These are phyloP conservation scores for Haemoproteus tartakovskyi DNA, from an alignment of 169 alveolate species.

Conservation along the genomic window DNA sequence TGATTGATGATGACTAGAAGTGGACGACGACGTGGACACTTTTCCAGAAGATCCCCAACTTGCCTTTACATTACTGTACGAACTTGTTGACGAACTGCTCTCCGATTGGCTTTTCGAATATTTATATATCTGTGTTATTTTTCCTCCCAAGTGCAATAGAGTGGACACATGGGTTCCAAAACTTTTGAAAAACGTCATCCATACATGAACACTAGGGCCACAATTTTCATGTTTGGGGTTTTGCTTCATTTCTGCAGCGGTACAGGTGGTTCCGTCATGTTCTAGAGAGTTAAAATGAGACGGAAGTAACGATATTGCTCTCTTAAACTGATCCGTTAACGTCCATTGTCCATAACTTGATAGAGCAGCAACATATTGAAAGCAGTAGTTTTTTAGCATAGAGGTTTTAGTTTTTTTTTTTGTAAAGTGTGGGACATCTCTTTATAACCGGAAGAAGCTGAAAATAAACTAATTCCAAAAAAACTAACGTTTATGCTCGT, in stretches of 20 bases:
- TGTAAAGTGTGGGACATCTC: conserved; percentile 73
- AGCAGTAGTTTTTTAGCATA: conserved; percentile 81
- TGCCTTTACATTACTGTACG: conserved; percentile 56
- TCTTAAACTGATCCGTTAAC: conserved; percentile 69
- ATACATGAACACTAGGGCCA: conserved; percentile 69
- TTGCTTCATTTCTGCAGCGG: conserved; percentile 68
- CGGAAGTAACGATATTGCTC: conserved; percentile 76
- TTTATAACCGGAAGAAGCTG: conserved; percentile 81
- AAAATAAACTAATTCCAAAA: conserved; percentile 74
- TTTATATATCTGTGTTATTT: conserved; percentile 82
- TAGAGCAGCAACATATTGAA: conserved; percentile 81
- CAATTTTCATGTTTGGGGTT: conserved; percentile 70
- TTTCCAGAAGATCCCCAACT: conserved; percentile 56
- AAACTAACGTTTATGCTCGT: conserved; percentile 74
- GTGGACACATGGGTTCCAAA: conserved; percentile 84
- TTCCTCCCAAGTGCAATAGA: conserved; percentile 82
- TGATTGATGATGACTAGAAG: conserved; percentile 11
- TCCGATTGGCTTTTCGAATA: conserved; percentile 73
- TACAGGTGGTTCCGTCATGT: conserved; percentile 65
- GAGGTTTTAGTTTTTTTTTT: conserved; percentile 67
- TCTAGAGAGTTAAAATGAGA: conserved; percentile 69
- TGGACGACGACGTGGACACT: conserved; percentile 31
- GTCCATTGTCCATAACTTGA: conserved; percentile 68
- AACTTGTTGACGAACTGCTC: conserved; percentile 70
- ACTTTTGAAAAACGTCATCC: conserved; percentile 80